Conservation (phyloP, 2,329 filamentous ascomycete species). For the Xylaria sp. region DNA sequence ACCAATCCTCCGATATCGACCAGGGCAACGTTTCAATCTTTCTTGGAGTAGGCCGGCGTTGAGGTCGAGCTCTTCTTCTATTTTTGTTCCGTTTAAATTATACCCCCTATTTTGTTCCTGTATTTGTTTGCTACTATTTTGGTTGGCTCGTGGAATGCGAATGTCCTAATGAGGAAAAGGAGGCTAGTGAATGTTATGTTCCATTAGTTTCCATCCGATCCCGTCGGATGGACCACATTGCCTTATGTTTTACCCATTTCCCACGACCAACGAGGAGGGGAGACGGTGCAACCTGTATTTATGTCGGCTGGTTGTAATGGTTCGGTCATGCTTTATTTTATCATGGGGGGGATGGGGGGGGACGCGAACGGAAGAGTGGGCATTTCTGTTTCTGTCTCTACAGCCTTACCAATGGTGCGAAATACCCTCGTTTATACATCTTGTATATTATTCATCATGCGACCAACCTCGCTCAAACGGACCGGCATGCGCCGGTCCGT, state of each 20-base stretch:
- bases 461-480: background rate
- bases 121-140: conserved; percentile 49
- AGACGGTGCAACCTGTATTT: conserved; percentile 34
- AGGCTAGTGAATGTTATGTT: conserved; percentile 41
- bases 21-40: conserved; percentile 46
- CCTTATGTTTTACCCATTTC: conserved; percentile 39
- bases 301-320: conserved; percentile 21
- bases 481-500: background rate
- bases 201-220: conserved; percentile 36
- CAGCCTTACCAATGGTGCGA: conserved; percentile 23
- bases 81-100: conserved; percentile 51
- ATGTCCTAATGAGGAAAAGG: conserved; percentile 45
- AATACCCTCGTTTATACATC: conserved; percentile 31
- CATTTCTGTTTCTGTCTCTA: conserved; percentile 29
- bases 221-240: conserved; percentile 35
- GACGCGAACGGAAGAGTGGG: conserved; percentile 21
- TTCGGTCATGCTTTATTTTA: conserved; percentile 17
- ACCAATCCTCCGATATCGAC: conserved; percentile 37
- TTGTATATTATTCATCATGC: conserved; percentile 39
- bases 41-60: conserved; percentile 45
- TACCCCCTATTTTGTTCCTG: conserved; percentile 51
- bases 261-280: conserved; percentile 6
- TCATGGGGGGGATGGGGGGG: conserved; percentile 9
- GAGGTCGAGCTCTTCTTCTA: conserved; percentile 45
- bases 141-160: conserved; percentile 45